Percentiles rank a stretch among this genome's conserved stretches.
phyloP scores from a whole-genome alignment of 148 eudicot species.

The Pouteria glomerata region DNA sequence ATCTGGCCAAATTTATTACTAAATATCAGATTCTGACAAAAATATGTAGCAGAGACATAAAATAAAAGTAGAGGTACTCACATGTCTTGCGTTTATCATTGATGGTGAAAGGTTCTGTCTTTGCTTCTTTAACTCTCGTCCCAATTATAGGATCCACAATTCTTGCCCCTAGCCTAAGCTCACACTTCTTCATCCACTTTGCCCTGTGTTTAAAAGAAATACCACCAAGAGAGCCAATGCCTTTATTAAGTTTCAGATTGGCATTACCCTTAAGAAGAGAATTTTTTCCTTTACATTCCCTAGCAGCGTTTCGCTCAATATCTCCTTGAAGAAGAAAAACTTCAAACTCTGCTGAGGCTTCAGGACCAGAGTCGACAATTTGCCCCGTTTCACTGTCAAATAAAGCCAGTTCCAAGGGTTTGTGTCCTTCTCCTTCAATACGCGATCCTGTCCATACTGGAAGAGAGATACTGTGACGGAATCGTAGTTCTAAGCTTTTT shows the following conservation, averaged over 20 bases:
- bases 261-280: slow-evolving; percentile 12
- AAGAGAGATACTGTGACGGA: background rate
- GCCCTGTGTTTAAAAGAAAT: slow-evolving; percentile 13
- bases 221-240: slow-evolving; percentile 3
- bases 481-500: slow-evolving; percentile 3
- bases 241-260: background rate
- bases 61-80: background rate
- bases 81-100: slow-evolving; percentile 4
- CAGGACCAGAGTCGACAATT: slow-evolving; percentile 10
- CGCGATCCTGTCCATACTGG: slow-evolving; percentile 11
- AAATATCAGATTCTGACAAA: background rate
- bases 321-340: slow-evolving; percentile 13
- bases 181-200: slow-evolving; percentile 7
- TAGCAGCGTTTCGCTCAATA: slow-evolving; percentile 1
- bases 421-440: slow-evolving; percentile 2
- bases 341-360: slow-evolving; percentile 17
- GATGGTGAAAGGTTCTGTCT: slow-evolving; percentile 7
- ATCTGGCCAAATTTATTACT: background rate
- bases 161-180: slow-evolving; percentile 18
- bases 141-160: background rate
- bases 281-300: slow-evolving; percentile 6
- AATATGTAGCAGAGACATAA: background rate
- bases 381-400: slow-evolving; percentile 7
- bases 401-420: slow-evolving; percentile 4
- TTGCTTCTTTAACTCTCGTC: slow-evolving; percentile 7